Evolutionary conservation across 1,284 basidiomycete genomes (phyloP), one percentile per base, ranked within the genome.

Genomic region (Ustilago bromivora): DNA sequence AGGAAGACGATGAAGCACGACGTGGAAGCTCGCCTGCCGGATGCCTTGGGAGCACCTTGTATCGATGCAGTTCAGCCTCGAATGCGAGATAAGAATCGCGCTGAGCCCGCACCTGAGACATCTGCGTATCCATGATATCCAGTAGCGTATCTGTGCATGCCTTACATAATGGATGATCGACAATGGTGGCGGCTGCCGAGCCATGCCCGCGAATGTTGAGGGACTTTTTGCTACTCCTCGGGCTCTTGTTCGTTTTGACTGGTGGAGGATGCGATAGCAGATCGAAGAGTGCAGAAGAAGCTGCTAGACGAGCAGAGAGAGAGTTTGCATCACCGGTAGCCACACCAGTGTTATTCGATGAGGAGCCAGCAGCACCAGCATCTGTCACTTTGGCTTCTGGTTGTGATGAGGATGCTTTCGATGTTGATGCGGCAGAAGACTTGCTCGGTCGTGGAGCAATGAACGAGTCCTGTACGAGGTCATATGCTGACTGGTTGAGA

Each of bases 121-220:
- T 89, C 83, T 95, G 92, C 49, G 90, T 90, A 80, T 93, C 91
- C 61, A 98, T 90, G 36, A 91, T 90, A 4, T 89, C 89, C 52
- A 96, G 90, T 52, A 98, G 88, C 61, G 92, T 90, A 81, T 93
- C 92, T 2, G 95, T 94, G 86, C 97, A 99, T 83, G 97, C 95
- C 1, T 92, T 91, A 85, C 97, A 99, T 11, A 99, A 89, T 3
- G 97, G 97, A 86, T 99, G 96, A 86, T 96, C 94, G 59, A 97
- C 90, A 23, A 57, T 66, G 1, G 71, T 58, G 11, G 58, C 57
- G 10, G 60, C 13, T 17, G 49, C 17, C n/a, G 19, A 46, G 3
- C n/a, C 43, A 46, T 51, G 49, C 11, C 49, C 49, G n/a, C 63
- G 55, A 3, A 47, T 32, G 15, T 59, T 63, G 15, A 59, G 53